A percentile compares a stretch with the other conserved stretches of the same genome.
Conservation (phyloP, 2,329 filamentous ascomycete species). For the Cladophialophora bantiana region DNA sequence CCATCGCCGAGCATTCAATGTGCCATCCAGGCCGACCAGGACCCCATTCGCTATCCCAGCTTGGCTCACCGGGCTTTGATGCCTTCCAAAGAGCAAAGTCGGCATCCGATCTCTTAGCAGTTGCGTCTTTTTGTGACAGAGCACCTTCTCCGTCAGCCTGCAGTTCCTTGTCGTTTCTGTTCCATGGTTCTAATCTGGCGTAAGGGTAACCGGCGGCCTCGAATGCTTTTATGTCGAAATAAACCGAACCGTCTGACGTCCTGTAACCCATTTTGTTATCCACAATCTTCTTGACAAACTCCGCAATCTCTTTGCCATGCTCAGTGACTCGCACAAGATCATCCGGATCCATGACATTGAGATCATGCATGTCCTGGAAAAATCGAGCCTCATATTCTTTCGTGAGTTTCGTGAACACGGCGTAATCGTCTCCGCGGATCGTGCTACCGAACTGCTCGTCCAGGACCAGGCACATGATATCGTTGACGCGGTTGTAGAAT, state of each 20-base stretch:
- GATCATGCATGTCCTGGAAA: conserved; percentile 81
- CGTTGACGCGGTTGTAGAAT: conserved; percentile 67
- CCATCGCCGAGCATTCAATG: conserved; percentile 97
- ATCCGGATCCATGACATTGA: conserved; percentile 85
- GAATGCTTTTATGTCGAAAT: conserved; percentile 89
- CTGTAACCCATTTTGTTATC: conserved; percentile 85
- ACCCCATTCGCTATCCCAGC: conserved; percentile 88
- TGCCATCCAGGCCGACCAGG: conserved; percentile 92
- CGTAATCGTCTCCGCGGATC: conserved; percentile 67
- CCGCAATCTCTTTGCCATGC: conserved; percentile 84
- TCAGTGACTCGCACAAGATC: conserved; percentile 89
- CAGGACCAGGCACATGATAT: conserved; percentile 81
- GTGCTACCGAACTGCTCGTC: conserved; percentile 67
- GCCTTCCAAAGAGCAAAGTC: conserved; percentile 96
- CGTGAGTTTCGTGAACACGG: conserved; percentile 88
- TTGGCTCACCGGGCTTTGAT: conserved; percentile 88
- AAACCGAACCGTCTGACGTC: conserved; percentile 80
- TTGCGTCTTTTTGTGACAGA: conserved; percentile 62
- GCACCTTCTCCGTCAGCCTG: conserved; percentile 91
- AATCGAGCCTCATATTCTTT: conserved; percentile 87
- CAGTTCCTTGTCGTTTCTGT: conserved; percentile 79
- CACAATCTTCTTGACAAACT: conserved; percentile 82
- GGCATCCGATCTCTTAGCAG: conserved; percentile 74
- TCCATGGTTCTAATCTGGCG: conserved; percentile 83
- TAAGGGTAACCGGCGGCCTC: conserved; percentile 85